A percentile compares a stretch with the other conserved stretches of the same genome.
These are phyloP conservation scores for Meira miltonrushii DNA, from an alignment of 1,284 basidiomycete species.

Conservation along the genomic window DNA sequence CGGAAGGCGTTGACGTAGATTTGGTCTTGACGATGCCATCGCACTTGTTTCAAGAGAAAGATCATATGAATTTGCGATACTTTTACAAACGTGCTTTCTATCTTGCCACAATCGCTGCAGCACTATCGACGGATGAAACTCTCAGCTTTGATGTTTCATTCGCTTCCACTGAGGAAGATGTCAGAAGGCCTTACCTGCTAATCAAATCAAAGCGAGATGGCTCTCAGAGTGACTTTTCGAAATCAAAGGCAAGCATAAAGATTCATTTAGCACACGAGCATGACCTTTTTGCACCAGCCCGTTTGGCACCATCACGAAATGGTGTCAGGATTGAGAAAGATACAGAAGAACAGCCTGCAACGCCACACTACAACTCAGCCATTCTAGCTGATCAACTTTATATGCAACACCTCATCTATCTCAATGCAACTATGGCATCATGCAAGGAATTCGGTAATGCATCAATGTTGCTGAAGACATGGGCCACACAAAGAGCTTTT, in stretches of 20 bases:
- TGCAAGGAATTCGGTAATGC: conserved; percentile 70
- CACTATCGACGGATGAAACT: conserved; percentile 55
- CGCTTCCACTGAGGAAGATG: conserved; percentile 63
- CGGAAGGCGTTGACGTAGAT: conserved; percentile 43
- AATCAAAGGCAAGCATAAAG: conserved; percentile 66
- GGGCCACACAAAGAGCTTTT: conserved; percentile 84
- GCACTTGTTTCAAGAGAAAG: conserved; percentile 85
- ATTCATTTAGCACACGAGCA: conserved; percentile 67
- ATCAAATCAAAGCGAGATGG: conserved; percentile 60
- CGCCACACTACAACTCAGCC: conserved; percentile 73
- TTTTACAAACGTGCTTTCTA: conserved; percentile 92
- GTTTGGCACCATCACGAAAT: conserved; percentile 64
- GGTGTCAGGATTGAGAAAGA: conserved; percentile 54
- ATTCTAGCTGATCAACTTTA: conserved; percentile 67
- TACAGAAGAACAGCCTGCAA: conserved; percentile 50
- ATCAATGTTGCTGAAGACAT: conserved; percentile 73
- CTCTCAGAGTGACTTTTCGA: conserved; percentile 62
- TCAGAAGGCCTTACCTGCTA: conserved; percentile 66
- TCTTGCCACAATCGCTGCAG: conserved; percentile 71
- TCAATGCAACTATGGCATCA: conserved; percentile 64
- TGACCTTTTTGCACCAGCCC: conserved; percentile 62
- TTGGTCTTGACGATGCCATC: conserved; percentile 54
- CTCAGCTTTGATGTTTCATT: conserved; percentile 63
- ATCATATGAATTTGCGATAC: conserved; percentile 81
- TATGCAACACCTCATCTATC: conserved; percentile 64